These are phyloP conservation scores for Erysimum pusillum DNA, from an alignment of 441 rosid genomes.

Conservation along the genomic window DNA sequence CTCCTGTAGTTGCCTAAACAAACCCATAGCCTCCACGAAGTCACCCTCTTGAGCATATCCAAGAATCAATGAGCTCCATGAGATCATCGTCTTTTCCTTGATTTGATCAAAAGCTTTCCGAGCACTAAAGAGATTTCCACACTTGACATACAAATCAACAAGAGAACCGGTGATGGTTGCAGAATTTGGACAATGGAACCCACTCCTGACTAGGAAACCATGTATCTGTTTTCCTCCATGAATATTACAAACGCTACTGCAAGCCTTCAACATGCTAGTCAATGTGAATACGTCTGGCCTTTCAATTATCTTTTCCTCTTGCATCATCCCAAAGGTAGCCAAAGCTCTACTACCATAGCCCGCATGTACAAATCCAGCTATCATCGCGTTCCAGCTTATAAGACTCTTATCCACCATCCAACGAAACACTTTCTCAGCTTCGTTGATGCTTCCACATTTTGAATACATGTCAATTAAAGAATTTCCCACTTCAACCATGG, in stretches of 20 bases:
- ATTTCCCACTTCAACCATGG: slow-evolving; percentile 70
- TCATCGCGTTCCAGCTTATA: slow-evolving; percentile 82
- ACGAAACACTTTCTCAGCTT: slow-evolving; percentile 65
- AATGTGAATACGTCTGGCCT: slow-evolving; percentile 74
- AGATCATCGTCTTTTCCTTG: slow-evolving; percentile 67
- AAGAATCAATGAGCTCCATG: slow-evolving; percentile 82
- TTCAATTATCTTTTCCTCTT: slow-evolving; percentile 44
- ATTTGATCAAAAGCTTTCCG: slow-evolving; percentile 63
- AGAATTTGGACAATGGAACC: slow-evolving; percentile 58
- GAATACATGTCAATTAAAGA: slow-evolving; percentile 82
- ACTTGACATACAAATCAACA: slow-evolving; percentile 79
- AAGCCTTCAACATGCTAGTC: slow-evolving; percentile 78
- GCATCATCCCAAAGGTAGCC: slow-evolving; percentile 63
- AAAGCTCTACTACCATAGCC: slow-evolving; percentile 68
- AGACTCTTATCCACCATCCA: slow-evolving; percentile 57
- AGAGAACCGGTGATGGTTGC: slow-evolving; percentile 69
- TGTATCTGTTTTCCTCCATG: slow-evolving; percentile 71
- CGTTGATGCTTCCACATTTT: slow-evolving; percentile 67
- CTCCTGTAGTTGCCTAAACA: slow-evolving; percentile 69
- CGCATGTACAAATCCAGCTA: slow-evolving; percentile 63
- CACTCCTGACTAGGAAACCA: slow-evolving; percentile 64
- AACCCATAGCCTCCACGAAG: slow-evolving; percentile 66
- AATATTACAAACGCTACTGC: slow-evolving; percentile 59
- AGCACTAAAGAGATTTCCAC: slow-evolving; percentile 65
- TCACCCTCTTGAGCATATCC: slow-evolving; percentile 86